These are phyloP conservation scores for Zopfia rhizophila DNA, from an alignment of 2,329 filamentous ascomycete species.

Conservation along the genomic window DNA sequence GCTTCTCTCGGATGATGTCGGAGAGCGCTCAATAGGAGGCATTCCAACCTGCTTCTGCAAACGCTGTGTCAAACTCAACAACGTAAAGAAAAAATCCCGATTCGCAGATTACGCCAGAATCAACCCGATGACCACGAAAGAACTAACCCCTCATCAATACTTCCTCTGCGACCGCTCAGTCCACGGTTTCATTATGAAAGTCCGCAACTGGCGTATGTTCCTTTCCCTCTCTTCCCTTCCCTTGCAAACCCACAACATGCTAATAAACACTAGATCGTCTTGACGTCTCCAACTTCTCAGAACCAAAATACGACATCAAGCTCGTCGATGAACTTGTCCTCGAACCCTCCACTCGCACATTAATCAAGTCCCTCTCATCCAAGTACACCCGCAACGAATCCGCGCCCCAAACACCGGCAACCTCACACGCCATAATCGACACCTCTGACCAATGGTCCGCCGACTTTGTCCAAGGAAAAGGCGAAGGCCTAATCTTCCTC, in stretches of 20 bases:
- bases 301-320: slow-evolving; percentile 14
- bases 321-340: slow-evolving; percentile 20
- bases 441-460: slow-evolving; percentile 8
- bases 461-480: slow-evolving; percentile 24
- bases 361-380: slow-evolving; percentile 17
- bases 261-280: slow-evolving; percentile 14
- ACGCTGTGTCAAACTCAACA: slow-evolving; percentile 15
- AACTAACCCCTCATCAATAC: slow-evolving; percentile 19
- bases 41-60: slow-evolving; percentile 20
- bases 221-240: background rate
- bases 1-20: slow-evolving; percentile 10
- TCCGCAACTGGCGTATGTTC: slow-evolving; percentile 16
- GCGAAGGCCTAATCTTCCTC: slow-evolving; percentile 33
- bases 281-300: slow-evolving; percentile 19
- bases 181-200: slow-evolving; percentile 20
- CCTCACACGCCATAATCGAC: slow-evolving; percentile 1
- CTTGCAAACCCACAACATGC: background rate
- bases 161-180: slow-evolving; percentile 22
- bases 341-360: slow-evolving; percentile 11
- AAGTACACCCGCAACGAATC: slow-evolving; percentile 16
- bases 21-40: slow-evolving; percentile 10
- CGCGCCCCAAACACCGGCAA: background rate
- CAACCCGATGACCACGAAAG: slow-evolving; percentile 20
- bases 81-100: slow-evolving; percentile 7
- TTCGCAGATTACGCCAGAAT: slow-evolving; percentile 21